Evolutionary conservation across 768 basidiomycete species (phyloP).

Genomic region (Multifurca ochricompacta): DNA sequence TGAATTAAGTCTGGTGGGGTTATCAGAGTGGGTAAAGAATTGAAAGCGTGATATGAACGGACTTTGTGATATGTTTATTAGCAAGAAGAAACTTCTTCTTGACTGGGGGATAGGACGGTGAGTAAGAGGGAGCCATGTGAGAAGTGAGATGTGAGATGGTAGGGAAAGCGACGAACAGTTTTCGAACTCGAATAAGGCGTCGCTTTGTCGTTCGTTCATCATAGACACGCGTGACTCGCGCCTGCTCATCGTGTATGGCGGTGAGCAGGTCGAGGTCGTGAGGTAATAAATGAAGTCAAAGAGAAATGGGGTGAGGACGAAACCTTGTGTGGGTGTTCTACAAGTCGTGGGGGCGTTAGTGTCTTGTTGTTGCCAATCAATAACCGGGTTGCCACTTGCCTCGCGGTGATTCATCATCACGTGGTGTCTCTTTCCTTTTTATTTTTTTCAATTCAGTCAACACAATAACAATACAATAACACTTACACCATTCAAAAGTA

Average conservation of each 20-base stretch:
- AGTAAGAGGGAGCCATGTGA: slow-evolving; percentile 20
- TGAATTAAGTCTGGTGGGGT: slow-evolving; percentile 60
- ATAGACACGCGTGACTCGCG: slow-evolving; percentile 41
- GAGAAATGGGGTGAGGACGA: background rate
- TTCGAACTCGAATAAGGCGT: slow-evolving; percentile 78
- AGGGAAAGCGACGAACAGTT: slow-evolving; percentile 50
- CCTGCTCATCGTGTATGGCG: slow-evolving; percentile 30
- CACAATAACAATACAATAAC: too few species aligned
- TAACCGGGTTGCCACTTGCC: too few species aligned
- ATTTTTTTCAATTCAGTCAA: too few species aligned
- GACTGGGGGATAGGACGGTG: slow-evolving; percentile 44
- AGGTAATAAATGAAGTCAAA: background rate
- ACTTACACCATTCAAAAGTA: too few species aligned
- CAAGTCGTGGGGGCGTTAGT: background rate
- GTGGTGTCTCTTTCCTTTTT: background rate
- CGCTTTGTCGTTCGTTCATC: slow-evolving; percentile 61
- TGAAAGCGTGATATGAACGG: background rate
- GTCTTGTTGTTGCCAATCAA: too few species aligned
- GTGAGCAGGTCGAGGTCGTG: slow-evolving; percentile 18
- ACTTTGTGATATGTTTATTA: slow-evolving; percentile 91
- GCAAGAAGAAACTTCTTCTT: slow-evolving; percentile 90
- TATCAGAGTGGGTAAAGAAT: slow-evolving; percentile 4
- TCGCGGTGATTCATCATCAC: slow-evolving; percentile 12
- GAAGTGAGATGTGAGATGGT: slow-evolving; percentile 27
- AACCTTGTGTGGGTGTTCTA: background rate